Conservation (phyloP, 2,329 filamentous ascomycete genomes). For the Ophiostoma sp. region DNA sequence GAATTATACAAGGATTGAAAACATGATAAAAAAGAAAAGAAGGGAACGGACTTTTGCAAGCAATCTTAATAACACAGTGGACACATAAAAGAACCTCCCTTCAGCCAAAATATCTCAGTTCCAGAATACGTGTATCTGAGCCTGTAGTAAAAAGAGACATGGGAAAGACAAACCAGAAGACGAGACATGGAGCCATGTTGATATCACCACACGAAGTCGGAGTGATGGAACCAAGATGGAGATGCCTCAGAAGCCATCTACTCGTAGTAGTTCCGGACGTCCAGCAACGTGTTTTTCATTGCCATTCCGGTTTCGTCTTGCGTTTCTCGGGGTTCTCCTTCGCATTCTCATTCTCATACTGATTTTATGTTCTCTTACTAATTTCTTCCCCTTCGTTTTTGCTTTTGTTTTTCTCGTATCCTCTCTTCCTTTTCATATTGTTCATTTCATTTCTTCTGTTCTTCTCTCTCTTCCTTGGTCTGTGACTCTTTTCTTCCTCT, state of each 20-base stretch:
- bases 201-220: background rate
- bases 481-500: background rate
- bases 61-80: background rate
- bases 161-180: too few species aligned
- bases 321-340: too few species aligned
- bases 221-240: background rate
- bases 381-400: background rate
- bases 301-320: too few species aligned
- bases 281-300: background rate
- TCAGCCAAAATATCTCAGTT: slow-evolving; percentile 6
- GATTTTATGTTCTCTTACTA: background rate
- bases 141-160: background rate
- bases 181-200: background rate
- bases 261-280: background rate
- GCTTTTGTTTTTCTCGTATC: background rate
- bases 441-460: background rate
- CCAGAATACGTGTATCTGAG: slow-evolving; percentile 2
- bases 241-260: background rate
- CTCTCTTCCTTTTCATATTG: background rate
- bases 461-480: background rate
- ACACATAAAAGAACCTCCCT: background rate
- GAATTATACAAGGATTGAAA: background rate
- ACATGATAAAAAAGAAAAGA: background rate
- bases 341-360: too few species aligned
- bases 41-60: background rate